Conservation (phyloP, 2,329 filamentous ascomycete genomes). For the Furcasterigmium furcatum region DNA sequence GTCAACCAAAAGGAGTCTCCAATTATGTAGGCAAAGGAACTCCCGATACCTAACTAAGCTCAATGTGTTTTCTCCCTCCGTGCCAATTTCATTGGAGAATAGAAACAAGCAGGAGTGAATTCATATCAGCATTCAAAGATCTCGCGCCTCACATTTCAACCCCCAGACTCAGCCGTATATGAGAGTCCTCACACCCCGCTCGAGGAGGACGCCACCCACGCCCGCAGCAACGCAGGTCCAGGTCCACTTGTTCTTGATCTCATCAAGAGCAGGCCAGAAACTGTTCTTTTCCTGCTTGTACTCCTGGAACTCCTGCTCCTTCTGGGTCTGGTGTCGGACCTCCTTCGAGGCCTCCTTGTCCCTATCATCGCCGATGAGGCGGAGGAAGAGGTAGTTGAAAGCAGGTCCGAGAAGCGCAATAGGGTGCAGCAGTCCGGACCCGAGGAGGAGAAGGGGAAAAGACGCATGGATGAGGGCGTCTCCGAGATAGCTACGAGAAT, state of each 20-base stretch:
- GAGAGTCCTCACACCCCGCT: constrained; percentile 19
- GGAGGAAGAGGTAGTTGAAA: constrained; percentile 56
- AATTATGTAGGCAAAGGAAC: too few relatives aligned
- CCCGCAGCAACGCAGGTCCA: constrained; percentile 50
- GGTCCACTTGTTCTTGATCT: constrained; percentile 53
- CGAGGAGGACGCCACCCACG: constrained; percentile 41
- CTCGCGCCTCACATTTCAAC: too few relatives aligned
- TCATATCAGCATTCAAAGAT: too few relatives aligned
- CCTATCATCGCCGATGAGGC: constrained; percentile 53
- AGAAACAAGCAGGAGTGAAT: too few relatives aligned
- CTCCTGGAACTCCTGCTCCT: constrained; percentile 48
- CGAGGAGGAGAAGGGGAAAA: constrained; percentile 54
- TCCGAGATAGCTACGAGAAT: constrained; percentile 50
- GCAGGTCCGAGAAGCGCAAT: constrained; percentile 51
- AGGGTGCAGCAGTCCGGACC: constrained; percentile 50
- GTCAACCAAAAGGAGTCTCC: too few relatives aligned
- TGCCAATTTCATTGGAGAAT: too few relatives aligned
- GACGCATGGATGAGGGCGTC: constrained; percentile 56
- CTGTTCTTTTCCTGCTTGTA: constrained; percentile 54
- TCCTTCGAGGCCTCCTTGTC: constrained; percentile 50
- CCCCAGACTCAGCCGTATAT: too few relatives aligned
- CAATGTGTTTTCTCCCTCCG: too few relatives aligned
- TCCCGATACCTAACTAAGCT: too few relatives aligned
- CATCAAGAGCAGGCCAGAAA: constrained; percentile 52
- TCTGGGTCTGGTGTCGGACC: constrained; percentile 48